These are phyloP conservation scores for Mycena sanguinolenta DNA, from an alignment of 768 basidiomycete genomes.

Conservation along the genomic window DNA sequence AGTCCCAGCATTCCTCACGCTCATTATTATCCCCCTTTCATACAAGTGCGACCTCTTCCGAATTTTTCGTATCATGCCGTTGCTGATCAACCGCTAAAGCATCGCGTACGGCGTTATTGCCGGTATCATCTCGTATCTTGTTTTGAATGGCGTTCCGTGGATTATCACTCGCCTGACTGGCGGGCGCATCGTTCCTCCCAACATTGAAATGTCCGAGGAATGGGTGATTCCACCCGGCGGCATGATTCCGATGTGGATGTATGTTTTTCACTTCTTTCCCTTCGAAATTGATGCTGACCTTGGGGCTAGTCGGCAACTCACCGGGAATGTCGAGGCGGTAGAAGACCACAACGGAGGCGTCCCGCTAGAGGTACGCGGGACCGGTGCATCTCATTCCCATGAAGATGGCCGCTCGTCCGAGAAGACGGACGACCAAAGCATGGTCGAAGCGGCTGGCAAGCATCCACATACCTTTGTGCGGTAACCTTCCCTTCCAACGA, in stretches of 20 bases:
- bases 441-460: constrained; percentile 19
- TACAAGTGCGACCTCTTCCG: constrained; percentile 69
- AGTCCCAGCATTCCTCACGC: constrained; percentile 87
- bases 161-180: constrained; percentile 64
- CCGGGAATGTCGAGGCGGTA: neutral
- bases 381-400: constrained; percentile 20
- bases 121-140: constrained; percentile 76
- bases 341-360: constrained; percentile 16
- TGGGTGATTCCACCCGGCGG: constrained; percentile 83
- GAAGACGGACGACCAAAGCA: constrained; percentile 36
- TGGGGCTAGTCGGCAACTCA: constrained; percentile 21
- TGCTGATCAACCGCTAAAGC: constrained; percentile 51
- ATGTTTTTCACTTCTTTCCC: constrained; percentile 42
- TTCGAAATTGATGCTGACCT: neutral
- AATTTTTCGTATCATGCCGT: neutral
- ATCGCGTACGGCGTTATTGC: constrained; percentile 93
- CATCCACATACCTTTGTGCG: constrained; percentile 19
- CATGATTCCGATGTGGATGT: constrained; percentile 79
- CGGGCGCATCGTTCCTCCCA: constrained; percentile 75
- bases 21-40: constrained; percentile 83
- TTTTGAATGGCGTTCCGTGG: constrained; percentile 79
- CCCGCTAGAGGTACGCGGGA: constrained; percentile 32
- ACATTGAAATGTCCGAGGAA: constrained; percentile 72
- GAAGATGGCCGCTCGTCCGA: constrained; percentile 31
- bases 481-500: constrained; percentile 6